phyloP scores from a whole-genome alignment of 176 grass and related monocot species.

The Tuctoria greenei region DNA sequence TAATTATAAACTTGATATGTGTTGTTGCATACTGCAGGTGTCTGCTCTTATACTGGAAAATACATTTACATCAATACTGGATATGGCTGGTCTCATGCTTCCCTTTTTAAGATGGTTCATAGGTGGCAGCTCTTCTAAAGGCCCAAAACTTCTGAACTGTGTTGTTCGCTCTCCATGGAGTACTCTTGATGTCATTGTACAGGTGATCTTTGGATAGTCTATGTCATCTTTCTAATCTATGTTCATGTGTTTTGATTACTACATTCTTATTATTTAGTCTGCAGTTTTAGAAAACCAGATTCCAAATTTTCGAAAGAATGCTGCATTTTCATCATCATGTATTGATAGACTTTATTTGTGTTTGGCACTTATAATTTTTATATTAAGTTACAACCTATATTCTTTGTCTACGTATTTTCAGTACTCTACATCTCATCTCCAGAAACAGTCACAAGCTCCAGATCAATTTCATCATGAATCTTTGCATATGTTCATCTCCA shows the following conservation, averaged over 20 bases:
- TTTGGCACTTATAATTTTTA: slow-evolving; percentile 16
- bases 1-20: slow-evolving; percentile 21
- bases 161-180: slow-evolving; percentile 94
- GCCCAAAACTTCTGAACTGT: slow-evolving; percentile 87
- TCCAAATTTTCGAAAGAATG: background rate
- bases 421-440: background rate
- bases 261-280: background rate
- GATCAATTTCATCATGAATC: background rate
- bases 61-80: slow-evolving; percentile 96
- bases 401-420: background rate
- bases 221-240: slow-evolving; percentile 15
- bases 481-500: slow-evolving; percentile 1
- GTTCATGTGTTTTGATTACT: slow-evolving; percentile 12
- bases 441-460: slow-evolving; percentile 21
- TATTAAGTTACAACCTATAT: background rate
- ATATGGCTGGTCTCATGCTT: slow-evolving; percentile 96
- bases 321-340: background rate
- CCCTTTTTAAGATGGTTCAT: slow-evolving; percentile 96
- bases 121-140: slow-evolving; percentile 79
- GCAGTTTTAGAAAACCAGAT: background rate
- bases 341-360: background rate
- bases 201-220: slow-evolving; percentile 49
- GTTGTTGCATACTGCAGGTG: slow-evolving; percentile 59
- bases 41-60: slow-evolving; percentile 90
- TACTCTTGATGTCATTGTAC: slow-evolving; percentile 77